phyloP scores from a whole-genome alignment of 2,329 filamentous ascomycete genomes.

The Thielaviopsis punctulata region DNA sequence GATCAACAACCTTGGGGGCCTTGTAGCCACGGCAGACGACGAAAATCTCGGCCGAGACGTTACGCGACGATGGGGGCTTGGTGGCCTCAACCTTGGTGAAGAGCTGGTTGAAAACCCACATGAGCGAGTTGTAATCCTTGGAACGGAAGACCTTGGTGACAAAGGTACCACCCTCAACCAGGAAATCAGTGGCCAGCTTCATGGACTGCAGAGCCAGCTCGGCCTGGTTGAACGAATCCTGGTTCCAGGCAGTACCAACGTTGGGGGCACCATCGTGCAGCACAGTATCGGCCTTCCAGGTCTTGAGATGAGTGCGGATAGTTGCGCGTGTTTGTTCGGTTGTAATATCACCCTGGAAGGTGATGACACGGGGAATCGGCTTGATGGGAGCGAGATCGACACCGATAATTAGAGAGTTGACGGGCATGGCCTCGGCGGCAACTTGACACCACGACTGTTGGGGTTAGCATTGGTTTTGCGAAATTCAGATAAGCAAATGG shows the following conservation, averaged over 20 bases:
- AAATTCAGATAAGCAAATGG: background rate
- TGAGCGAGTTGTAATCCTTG: conserved; percentile 86
- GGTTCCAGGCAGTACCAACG: conserved; percentile 93
- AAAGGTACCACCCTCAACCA: conserved; percentile 77
- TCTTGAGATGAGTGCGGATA: conserved; percentile 77
- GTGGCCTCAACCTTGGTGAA: conserved; percentile 93
- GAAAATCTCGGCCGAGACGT: conserved; percentile 96
- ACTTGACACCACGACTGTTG: conserved; percentile 84
- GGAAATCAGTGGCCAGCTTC: conserved; percentile 86
- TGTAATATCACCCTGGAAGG: conserved; percentile 95
- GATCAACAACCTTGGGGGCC: conserved; percentile 83
- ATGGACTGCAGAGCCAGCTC: conserved; percentile 80
- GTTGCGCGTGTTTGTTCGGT: conserved; percentile 90
- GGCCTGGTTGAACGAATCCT: conserved; percentile 95
- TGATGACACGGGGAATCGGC: conserved; percentile 80
- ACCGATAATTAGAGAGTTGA: conserved; percentile 76
- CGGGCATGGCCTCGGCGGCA: conserved; percentile 85
- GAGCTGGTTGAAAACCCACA: conserved; percentile 96
- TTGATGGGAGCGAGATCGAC: conserved; percentile 94
- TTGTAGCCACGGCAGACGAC: conserved; percentile 93
- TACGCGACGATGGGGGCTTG: conserved; percentile 87
- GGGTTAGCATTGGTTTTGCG: conserved; percentile 15
- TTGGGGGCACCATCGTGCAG: conserved; percentile 95
- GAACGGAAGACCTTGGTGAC: conserved; percentile 96
- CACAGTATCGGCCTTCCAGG: conserved; percentile 89